Conservation (phyloP, 306 rosid genomes). For the Phaseolus lunatus region DNA sequence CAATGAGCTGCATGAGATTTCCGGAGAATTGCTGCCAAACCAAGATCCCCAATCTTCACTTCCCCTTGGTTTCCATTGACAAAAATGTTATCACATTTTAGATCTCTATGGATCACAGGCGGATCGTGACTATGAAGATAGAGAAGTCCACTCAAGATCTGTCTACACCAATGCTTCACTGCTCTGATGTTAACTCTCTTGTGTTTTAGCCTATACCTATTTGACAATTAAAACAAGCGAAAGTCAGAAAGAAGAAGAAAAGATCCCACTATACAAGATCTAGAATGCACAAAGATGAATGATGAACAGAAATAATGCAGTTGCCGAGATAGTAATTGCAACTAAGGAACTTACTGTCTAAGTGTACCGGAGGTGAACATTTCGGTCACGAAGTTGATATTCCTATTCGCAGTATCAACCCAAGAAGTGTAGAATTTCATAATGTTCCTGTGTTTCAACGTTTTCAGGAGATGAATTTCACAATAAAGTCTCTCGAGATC, state of each 20-base stretch:
- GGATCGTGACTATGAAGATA: constrained; percentile 95
- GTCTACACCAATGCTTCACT: constrained; percentile 96
- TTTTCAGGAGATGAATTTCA: constrained; percentile 94
- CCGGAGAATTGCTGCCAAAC: constrained; percentile 87
- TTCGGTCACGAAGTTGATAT: constrained; percentile 94
- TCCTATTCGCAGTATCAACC: constrained; percentile 91
- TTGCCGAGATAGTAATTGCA: neutral
- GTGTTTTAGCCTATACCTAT: constrained; percentile 89
- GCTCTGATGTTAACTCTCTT: constrained; percentile 90
- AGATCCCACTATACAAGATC: constrained; percentile 45
- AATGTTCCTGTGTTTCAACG: constrained; percentile 86
- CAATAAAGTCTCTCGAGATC: constrained; percentile 97
- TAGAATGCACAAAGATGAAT: constrained; percentile 31
- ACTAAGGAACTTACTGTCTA: constrained; percentile 73
- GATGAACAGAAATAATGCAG: constrained; percentile 13
- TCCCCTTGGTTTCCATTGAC: constrained; percentile 96
- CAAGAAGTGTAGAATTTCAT: constrained; percentile 95
- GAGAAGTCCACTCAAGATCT: constrained; percentile 89
- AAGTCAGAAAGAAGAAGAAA: constrained; percentile 4
- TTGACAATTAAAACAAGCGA: constrained; percentile 16
- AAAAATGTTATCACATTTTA: constrained; percentile 93
- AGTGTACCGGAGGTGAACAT: constrained; percentile 98
- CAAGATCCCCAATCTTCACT: constrained; percentile 98
- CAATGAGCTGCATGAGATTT: constrained; percentile 93
- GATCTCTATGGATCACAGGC: constrained; percentile 98